These are phyloP conservation scores for Erysimum cheiri DNA, from an alignment of 441 rosid genomes.

Conservation along the genomic window DNA sequence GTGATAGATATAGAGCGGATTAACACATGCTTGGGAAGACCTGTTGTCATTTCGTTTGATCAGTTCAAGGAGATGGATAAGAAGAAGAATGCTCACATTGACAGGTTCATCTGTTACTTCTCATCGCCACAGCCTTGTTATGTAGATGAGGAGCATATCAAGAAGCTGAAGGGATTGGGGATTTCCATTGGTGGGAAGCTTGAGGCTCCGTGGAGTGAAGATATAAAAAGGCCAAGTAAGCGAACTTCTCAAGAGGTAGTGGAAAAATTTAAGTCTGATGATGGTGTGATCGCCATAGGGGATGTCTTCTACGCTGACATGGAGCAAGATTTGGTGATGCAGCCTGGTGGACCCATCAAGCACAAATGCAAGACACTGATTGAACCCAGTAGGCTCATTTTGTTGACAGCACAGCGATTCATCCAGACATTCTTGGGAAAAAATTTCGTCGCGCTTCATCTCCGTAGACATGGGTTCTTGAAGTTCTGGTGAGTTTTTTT, in stretches of 20 bases:
- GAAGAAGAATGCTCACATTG: constrained; percentile 65
- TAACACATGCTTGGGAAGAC: constrained; percentile 71
- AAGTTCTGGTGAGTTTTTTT: constrained; percentile 31
- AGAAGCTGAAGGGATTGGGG: constrained; percentile 73
- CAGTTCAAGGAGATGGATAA: constrained; percentile 42
- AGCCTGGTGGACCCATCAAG: constrained; percentile 88
- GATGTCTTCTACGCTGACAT: constrained; percentile 83
- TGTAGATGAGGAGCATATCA: constrained; percentile 77
- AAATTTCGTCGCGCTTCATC: constrained; percentile 79
- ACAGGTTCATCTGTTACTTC: constrained; percentile 76
- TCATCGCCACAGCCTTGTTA: constrained; percentile 71
- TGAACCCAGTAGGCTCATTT: constrained; percentile 58
- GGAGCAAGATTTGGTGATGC: constrained; percentile 79
- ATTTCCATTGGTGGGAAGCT: constrained; percentile 66
- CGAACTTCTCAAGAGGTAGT: constrained; percentile 42
- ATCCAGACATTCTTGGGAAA: constrained; percentile 89
- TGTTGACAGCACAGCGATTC: constrained; percentile 84
- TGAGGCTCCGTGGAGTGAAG: constrained; percentile 84
- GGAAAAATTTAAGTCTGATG: constrained; percentile 62
- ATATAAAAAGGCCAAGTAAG: constrained; percentile 63
- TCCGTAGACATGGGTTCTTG: constrained; percentile 84
- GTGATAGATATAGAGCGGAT: constrained; percentile 74
- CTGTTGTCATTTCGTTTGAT: constrained; percentile 69
- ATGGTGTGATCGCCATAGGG: constrained; percentile 83
- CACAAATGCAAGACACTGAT: constrained; percentile 71